Conservation (phyloP, 208 protist species). For the Acanthamoeba triangularis region DNA sequence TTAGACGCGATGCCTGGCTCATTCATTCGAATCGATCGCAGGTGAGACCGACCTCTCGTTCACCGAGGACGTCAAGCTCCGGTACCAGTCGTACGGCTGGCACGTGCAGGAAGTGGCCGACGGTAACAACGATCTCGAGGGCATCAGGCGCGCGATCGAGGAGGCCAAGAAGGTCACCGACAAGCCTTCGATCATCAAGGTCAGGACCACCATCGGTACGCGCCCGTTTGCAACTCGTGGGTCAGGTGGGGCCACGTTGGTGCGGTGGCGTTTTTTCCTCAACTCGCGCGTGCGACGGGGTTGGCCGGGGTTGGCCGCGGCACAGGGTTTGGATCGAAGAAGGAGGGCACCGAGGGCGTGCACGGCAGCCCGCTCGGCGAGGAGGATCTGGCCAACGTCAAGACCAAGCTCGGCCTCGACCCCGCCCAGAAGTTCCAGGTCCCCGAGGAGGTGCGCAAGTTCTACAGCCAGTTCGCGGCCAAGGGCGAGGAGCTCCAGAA, state of each 20-base stretch:
- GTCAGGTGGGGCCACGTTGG: not conserved
- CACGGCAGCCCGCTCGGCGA: slow-evolving; percentile 98
- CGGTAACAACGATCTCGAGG: slow-evolving; percentile 95
- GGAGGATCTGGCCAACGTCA: slow-evolving; percentile 95
- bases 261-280: not conserved
- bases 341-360: slow-evolving; percentile 96
- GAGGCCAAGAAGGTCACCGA: slow-evolving; percentile 94
- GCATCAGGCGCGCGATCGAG: slow-evolving; percentile 93
- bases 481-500: slow-evolving; percentile 73
- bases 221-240: too few species aligned
- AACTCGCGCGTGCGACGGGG: not conserved
- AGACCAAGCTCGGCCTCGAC: slow-evolving; percentile 96
- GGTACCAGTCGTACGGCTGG: slow-evolving; percentile 98
- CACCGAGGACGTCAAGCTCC: slow-evolving; percentile 96
- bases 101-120: slow-evolving; percentile 96
- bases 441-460: slow-evolving; percentile 91
- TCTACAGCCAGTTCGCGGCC: slow-evolving; percentile 37
- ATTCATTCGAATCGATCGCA: not conserved
- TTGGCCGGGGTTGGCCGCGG: not conserved
- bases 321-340: slow-evolving; percentile 96
- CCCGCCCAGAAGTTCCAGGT: slow-evolving; percentile 95
- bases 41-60: slow-evolving; percentile 97
- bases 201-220: slow-evolving; percentile 84
- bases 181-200: slow-evolving; percentile 97
- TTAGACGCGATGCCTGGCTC: not conserved